phyloP scores from a whole-genome alignment of 495 filamentous ascomycete genomes.

The Terfezia claveryi region DNA sequence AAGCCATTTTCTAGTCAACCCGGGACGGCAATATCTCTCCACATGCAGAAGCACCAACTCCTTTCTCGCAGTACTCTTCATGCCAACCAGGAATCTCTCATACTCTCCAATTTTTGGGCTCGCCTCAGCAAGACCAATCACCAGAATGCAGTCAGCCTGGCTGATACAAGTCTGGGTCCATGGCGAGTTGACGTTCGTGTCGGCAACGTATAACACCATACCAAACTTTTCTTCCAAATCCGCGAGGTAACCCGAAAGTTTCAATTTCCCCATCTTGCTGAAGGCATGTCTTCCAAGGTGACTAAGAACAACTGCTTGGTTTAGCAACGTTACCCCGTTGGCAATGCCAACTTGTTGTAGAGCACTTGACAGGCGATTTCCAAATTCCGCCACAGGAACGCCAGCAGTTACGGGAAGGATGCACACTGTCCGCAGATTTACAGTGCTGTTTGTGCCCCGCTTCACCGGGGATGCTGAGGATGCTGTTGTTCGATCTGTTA shows the following conservation, averaged over 20 bases:
- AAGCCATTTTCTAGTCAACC: constrained; percentile 70
- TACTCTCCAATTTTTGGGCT: constrained; percentile 86
- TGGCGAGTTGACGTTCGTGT: constrained; percentile 83
- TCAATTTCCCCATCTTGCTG: constrained; percentile 89
- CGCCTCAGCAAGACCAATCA: constrained; percentile 78
- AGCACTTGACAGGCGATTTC: constrained; percentile 68
- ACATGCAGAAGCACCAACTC: constrained; percentile 83
- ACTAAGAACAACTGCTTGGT: constrained; percentile 80
- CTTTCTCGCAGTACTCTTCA: constrained; percentile 91
- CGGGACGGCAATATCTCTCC: constrained; percentile 68
- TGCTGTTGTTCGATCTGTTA: constrained; percentile 8
- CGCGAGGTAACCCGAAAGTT: constrained; percentile 84
- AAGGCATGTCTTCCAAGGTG: constrained; percentile 91
- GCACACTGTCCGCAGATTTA: constrained; percentile 82
- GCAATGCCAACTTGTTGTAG: constrained; percentile 68
- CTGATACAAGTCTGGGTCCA: constrained; percentile 97
- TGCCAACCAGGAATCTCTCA: constrained; percentile 81
- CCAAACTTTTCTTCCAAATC: constrained; percentile 95
- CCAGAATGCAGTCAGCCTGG: constrained; percentile 84
- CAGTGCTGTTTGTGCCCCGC: constrained; percentile 50
- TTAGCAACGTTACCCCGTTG: constrained; percentile 77
- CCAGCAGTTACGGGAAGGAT: constrained; percentile 78
- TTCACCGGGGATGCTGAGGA: constrained; percentile 27
- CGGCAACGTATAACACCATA: constrained; percentile 88
- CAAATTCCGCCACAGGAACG: constrained; percentile 86